These are phyloP conservation scores for Golubevia pallescens DNA, from an alignment of 1,284 basidiomycete species.

Conservation along the genomic window DNA sequence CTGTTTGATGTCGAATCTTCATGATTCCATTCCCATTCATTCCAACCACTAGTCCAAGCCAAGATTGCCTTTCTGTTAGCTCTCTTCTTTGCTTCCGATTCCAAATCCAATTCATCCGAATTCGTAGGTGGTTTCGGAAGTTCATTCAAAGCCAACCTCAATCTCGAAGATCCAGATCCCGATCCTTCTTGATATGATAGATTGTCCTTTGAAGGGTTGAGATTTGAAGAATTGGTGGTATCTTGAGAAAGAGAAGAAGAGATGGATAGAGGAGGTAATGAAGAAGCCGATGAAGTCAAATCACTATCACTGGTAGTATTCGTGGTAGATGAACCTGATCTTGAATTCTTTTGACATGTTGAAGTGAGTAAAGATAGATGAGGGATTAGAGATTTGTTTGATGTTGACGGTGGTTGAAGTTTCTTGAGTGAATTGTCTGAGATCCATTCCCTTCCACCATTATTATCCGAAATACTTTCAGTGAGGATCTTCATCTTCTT, in stretches of 20 bases:
- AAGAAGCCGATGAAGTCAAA: not conserved
- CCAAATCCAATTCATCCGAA: not conserved
- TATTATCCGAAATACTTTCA: too few species aligned
- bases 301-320: too few species aligned
- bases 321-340: too few species aligned
- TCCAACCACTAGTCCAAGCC: not conserved
- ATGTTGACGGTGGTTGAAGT: too few species aligned
- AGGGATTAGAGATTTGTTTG: too few species aligned
- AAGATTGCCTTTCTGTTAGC: not conserved
- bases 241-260: not conserved
- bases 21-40: not conserved
- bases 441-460: too few species aligned
- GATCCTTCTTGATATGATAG: not conserved
- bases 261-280: not conserved
- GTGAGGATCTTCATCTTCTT: too few species aligned
- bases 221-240: not conserved
- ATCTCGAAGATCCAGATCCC: not conserved
- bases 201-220: not conserved
- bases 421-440: too few species aligned
- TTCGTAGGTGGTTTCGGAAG: not conserved
- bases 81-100: not conserved
- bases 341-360: too few species aligned
- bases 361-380: too few species aligned
- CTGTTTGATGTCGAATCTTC: not conserved
- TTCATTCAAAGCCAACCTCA: not conserved